A percentile compares a stretch with the other conserved stretches of the same genome.
These are phyloP conservation scores for Epichloe brachyelytri DNA, from an alignment of 2,329 filamentous ascomycete genomes.

Conservation along the genomic window DNA sequence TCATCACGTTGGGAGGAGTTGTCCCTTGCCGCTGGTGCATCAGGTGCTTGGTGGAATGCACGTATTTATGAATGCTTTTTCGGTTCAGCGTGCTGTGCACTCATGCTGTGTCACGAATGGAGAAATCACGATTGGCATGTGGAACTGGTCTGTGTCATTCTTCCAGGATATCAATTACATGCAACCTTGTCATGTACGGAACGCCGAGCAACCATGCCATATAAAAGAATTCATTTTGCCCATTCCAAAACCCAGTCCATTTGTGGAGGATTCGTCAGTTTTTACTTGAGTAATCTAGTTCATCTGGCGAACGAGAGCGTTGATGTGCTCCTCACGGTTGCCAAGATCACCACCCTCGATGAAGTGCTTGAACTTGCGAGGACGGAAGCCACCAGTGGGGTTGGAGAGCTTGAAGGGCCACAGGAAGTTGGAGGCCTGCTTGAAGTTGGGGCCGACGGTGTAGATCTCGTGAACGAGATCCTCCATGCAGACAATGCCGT, in stretches of 20 bases:
- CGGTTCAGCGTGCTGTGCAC: too few species aligned
- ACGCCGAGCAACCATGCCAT: conserved; percentile 27
- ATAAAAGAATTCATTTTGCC: conserved; percentile 13
- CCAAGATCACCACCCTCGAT: conserved; percentile 97
- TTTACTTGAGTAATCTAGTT: conserved; percentile 48
- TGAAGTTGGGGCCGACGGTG: conserved; percentile 98
- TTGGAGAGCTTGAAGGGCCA: conserved; percentile 99
- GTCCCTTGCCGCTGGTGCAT: too few species aligned
- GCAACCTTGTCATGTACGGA: conserved; percentile 23
- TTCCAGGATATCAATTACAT: conserved; percentile 27
- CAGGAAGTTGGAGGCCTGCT: conserved; percentile 97
- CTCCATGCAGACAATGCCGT: conserved; percentile 98
- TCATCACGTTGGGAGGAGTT: too few species aligned
- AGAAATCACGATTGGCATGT: background rate
- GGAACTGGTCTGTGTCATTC: conserved; percentile 29
- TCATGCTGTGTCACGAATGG: background rate
- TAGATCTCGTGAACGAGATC: conserved; percentile 99
- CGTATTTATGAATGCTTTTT: too few species aligned
- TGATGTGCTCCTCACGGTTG: conserved; percentile 98
- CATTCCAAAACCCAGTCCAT: conserved; percentile 15
- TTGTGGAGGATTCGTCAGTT: conserved; percentile 8
- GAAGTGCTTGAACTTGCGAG: conserved; percentile 98
- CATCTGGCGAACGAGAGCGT: conserved; percentile 92
- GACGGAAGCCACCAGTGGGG: conserved; percentile 90
- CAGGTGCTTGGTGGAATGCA: too few species aligned